These are phyloP conservation scores for Teunomyces pallodes DNA, from an alignment of 805 yeast species.

Conservation along the genomic window DNA sequence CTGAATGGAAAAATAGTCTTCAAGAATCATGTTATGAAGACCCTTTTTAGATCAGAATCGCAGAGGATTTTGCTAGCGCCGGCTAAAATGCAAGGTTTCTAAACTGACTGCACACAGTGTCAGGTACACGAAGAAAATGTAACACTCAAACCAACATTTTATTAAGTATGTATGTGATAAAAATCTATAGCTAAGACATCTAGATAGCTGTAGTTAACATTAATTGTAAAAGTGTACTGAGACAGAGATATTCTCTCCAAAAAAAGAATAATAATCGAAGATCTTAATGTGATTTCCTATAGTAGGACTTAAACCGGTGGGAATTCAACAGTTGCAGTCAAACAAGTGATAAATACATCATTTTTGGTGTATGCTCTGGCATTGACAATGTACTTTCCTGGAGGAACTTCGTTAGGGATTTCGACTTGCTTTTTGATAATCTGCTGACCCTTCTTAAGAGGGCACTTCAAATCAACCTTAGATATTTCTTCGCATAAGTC, in stretches of 20 bases:
- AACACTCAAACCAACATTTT: not conserved
- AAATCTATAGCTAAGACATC: not conserved
- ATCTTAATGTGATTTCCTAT: no score
- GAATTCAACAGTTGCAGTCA: slow-evolving; percentile 68
- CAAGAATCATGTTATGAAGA: slow-evolving; percentile 1
- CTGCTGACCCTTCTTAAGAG: slow-evolving; percentile 69
- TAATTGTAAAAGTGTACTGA: not conserved
- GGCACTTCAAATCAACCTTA: slow-evolving; percentile 84
- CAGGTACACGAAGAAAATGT: not conserved
- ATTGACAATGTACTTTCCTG: slow-evolving; percentile 82
- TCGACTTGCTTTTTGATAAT: slow-evolving; percentile 68
- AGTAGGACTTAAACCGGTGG: slow-evolving; percentile 26
- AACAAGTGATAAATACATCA: slow-evolving; percentile 79
- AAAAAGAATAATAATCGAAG: not conserved
- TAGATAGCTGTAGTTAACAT: not conserved
- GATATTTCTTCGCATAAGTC: slow-evolving; percentile 87
- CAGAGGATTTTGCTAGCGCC: not conserved
- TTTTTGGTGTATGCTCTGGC: slow-evolving; percentile 90
- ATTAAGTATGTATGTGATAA: not conserved
- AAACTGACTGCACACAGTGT: not conserved
- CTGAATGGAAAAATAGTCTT: slow-evolving; percentile 26
- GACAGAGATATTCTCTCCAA: not conserved
- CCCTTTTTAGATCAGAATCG: not conserved
- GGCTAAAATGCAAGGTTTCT: not conserved
- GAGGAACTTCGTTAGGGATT: slow-evolving; percentile 90